Conservation (phyloP, 768 basidiomycete species). For the Termitomyces sp. region DNA sequence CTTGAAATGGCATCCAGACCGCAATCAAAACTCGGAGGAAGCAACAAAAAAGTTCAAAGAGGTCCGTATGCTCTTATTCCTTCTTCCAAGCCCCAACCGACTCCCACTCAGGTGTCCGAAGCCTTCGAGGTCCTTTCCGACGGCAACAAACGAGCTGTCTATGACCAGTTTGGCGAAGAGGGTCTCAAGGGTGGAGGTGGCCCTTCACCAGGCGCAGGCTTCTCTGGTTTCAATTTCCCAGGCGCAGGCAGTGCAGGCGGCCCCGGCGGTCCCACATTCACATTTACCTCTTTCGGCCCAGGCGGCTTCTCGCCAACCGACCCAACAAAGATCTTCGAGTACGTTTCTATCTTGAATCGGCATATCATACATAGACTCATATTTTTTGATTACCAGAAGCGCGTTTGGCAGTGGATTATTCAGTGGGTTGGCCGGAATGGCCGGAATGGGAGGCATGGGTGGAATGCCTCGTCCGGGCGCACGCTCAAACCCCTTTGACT, state of each 20-base stretch:
- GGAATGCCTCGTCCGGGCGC: constrained; percentile 29
- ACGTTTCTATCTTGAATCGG: constrained; percentile 26
- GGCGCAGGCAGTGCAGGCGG: constrained; percentile 42
- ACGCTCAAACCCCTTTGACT: constrained; percentile 30
- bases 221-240: constrained; percentile 44
- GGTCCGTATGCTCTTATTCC: constrained; percentile 33
- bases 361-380: background rate
- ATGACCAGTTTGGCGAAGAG: constrained; percentile 95
- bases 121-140: constrained; percentile 95
- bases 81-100: background rate
- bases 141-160: constrained; percentile 77
- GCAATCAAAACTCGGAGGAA: constrained; percentile 82
- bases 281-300: constrained; percentile 49
- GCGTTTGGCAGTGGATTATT: constrained; percentile 40
- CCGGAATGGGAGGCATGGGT: constrained; percentile 24
- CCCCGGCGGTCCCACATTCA: constrained; percentile 44
- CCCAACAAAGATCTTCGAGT: constrained; percentile 88
- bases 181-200: constrained; percentile 79
- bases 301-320: constrained; percentile 76
- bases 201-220: constrained; percentile 49
- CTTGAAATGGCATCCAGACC: constrained; percentile 93
- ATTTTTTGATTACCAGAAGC: constrained; percentile 34
- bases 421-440: constrained; percentile 18
- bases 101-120: constrained; percentile 70
- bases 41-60: constrained; percentile 91